Conservation (phyloP, 495 filamentous ascomycete species). For the Neohortaea acidophila region DNA sequence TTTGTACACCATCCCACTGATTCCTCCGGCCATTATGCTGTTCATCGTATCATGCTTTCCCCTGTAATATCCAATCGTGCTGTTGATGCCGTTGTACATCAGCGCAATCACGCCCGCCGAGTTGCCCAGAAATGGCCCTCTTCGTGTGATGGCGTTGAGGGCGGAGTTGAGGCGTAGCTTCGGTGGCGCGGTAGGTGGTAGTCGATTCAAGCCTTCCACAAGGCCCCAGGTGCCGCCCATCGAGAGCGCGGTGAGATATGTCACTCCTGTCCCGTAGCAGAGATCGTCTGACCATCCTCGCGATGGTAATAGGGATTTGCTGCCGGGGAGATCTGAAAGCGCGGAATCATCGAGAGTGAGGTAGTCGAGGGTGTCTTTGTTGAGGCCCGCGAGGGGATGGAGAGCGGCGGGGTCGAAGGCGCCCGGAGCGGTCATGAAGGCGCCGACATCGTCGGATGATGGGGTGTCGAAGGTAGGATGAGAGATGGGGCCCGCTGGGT, state of each 20-base stretch:
- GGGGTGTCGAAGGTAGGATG: slow-evolving; percentile 50
- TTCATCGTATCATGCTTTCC: slow-evolving; percentile 88
- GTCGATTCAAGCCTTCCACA: slow-evolving; percentile 67
- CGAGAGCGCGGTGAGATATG: slow-evolving; percentile 75
- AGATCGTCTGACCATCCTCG: slow-evolving; percentile 96
- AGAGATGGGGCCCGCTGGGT: slow-evolving; percentile 36
- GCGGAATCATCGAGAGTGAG: slow-evolving; percentile 81
- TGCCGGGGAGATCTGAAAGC: slow-evolving; percentile 75
- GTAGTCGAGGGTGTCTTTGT: slow-evolving; percentile 85
- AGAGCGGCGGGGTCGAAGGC: slow-evolving; percentile 72
- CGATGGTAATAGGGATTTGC: slow-evolving; percentile 72
- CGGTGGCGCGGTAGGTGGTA: slow-evolving; percentile 56
- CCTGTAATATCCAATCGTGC: slow-evolving; percentile 65
- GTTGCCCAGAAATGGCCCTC: slow-evolving; percentile 95
- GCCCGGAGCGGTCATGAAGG: slow-evolving; percentile 55
- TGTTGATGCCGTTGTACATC: slow-evolving; percentile 69
- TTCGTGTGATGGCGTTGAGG: slow-evolving; percentile 77
- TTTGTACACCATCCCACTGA: slow-evolving; percentile 92
- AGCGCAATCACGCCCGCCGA: slow-evolving; percentile 87
- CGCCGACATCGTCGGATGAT: slow-evolving; percentile 48
- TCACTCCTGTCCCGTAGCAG: slow-evolving; percentile 90
- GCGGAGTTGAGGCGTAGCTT: slow-evolving; percentile 85
- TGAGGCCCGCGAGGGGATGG: slow-evolving; percentile 86
- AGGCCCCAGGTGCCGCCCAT: slow-evolving; percentile 84
- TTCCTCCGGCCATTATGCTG: slow-evolving; percentile 62